phyloP scores from a whole-genome alignment of 495 filamentous ascomycete species.

The Aspergillus nidulans region DNA sequence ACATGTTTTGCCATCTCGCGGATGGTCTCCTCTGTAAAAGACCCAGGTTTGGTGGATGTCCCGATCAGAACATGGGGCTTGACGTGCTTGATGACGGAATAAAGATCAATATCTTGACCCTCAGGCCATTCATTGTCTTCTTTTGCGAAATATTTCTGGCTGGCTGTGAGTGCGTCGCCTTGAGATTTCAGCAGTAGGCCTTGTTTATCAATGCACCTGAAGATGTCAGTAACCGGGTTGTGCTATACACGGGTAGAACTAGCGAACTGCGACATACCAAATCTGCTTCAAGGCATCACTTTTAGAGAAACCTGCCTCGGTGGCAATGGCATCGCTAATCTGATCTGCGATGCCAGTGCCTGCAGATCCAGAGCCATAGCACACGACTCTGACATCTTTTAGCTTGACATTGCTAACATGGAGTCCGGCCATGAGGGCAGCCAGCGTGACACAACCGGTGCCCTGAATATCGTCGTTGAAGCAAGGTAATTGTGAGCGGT shows the following conservation, averaged over 20 bases:
- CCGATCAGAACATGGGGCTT: constrained; percentile 81
- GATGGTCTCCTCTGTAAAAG: constrained; percentile 73
- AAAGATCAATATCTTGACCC: constrained; percentile 52
- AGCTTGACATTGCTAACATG: constrained; percentile 65
- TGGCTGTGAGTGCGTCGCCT: constrained; percentile 53
- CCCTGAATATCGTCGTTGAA: constrained; percentile 93
- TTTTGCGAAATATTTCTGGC: constrained; percentile 64
- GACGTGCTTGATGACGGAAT: constrained; percentile 63
- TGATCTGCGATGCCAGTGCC: constrained; percentile 85
- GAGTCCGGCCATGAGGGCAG: constrained; percentile 69
- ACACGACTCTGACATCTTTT: constrained; percentile 60
- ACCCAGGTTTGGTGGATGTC: constrained; percentile 73
- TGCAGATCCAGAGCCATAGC: constrained; percentile 82
- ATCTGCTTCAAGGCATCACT: constrained; percentile 77
- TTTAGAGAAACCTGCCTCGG: constrained; percentile 61
- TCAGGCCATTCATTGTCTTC: constrained; percentile 60
- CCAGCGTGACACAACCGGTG: constrained; percentile 81
- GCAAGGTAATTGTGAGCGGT: constrained; percentile 65
- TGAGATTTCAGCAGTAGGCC: constrained; percentile 68
- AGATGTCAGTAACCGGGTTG: background rate
- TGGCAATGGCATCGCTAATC: constrained; percentile 70
- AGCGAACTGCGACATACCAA: constrained; percentile 50
- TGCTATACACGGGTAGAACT: background rate
- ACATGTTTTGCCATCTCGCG: constrained; percentile 76
- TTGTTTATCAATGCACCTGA: constrained; percentile 79